Conservation (phyloP, 441 rosid species). For the Kokia cookei region DNA sequence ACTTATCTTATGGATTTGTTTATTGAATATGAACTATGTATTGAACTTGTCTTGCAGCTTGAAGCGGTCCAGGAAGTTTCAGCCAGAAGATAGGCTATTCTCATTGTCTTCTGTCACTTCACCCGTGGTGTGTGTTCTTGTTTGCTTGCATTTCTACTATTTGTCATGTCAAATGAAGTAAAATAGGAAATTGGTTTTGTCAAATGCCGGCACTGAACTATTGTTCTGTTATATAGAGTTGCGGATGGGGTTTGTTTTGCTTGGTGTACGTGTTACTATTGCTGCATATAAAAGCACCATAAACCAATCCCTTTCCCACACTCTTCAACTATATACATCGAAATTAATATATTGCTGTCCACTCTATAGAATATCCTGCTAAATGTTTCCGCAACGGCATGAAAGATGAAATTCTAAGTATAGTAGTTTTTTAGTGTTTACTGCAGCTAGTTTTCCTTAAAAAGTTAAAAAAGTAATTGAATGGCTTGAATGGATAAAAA, state of each 20-base stretch:
- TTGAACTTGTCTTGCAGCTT: slow-evolving; percentile 41
- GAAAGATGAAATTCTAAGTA: not conserved
- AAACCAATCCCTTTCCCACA: not conserved
- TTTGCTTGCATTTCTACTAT: not conserved
- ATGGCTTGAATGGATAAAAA: not conserved
- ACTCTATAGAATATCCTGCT: not conserved
- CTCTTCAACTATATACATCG: not conserved
- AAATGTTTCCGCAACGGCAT: not conserved
- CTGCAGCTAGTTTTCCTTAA: not conserved
- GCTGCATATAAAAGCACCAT: not conserved
- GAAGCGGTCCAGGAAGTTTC: slow-evolving; percentile 94
- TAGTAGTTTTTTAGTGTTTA: not conserved
- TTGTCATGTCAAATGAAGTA: not conserved
- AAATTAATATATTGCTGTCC: not conserved
- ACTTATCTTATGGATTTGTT: not conserved
- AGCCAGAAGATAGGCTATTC: slow-evolving; percentile 92
- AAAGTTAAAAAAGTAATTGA: not conserved
- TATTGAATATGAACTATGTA: not conserved
- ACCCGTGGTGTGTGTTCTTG: slow-evolving; percentile 63
- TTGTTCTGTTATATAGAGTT: not conserved
- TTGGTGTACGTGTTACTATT: not conserved
- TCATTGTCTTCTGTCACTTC: slow-evolving; percentile 94
- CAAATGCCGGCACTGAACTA: not conserved
- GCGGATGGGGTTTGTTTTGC: not conserved
- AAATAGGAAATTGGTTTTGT: not conserved